phyloP scores from a whole-genome alignment of 768 basidiomycete species.

The Hemileccinum rubropunctum region DNA sequence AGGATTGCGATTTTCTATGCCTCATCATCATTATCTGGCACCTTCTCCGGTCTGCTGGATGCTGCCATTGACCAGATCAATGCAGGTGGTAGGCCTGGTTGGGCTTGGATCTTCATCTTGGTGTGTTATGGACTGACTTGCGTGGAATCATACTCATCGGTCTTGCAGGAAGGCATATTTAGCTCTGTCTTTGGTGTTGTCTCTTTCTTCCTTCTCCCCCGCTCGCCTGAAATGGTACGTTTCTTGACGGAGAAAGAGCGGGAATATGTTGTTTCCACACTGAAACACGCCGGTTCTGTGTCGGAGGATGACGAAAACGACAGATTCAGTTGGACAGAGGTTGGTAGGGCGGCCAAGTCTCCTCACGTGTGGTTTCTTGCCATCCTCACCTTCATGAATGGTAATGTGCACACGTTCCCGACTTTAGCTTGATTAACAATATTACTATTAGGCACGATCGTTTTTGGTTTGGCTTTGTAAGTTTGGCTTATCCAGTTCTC shows the following conservation, averaged over 20 bases:
- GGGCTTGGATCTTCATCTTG: constrained; percentile 63
- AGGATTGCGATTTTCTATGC: constrained; percentile 40
- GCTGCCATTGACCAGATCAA: constrained; percentile 56
- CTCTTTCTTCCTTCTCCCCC: constrained; percentile 49
- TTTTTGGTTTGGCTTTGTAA: constrained; percentile 25
- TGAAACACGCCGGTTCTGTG: constrained; percentile 30
- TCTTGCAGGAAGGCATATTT: constrained; percentile 54
- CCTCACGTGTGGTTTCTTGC: constrained; percentile 56
- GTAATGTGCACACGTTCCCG: constrained; percentile 28
- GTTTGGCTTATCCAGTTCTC: background rate
- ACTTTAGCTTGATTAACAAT: background rate
- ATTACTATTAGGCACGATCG: constrained; percentile 12
- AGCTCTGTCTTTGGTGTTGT: constrained; percentile 54
- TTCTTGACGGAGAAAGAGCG: constrained; percentile 57
- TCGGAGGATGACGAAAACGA: constrained; percentile 42
- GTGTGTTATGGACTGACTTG: constrained; percentile 23
- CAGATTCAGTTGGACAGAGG: constrained; percentile 56
- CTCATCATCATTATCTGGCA: constrained; percentile 50
- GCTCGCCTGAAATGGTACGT: constrained; percentile 39
- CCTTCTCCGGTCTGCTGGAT: constrained; percentile 63
- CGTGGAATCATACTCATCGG: background rate
- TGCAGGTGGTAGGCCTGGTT: constrained; percentile 50
- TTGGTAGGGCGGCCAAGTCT: constrained; percentile 44
- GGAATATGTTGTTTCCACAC: constrained; percentile 36
- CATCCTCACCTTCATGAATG: constrained; percentile 51